phyloP scores from a whole-genome alignment of 805 yeast species.

The Cyberlindnera bimundalis region DNA sequence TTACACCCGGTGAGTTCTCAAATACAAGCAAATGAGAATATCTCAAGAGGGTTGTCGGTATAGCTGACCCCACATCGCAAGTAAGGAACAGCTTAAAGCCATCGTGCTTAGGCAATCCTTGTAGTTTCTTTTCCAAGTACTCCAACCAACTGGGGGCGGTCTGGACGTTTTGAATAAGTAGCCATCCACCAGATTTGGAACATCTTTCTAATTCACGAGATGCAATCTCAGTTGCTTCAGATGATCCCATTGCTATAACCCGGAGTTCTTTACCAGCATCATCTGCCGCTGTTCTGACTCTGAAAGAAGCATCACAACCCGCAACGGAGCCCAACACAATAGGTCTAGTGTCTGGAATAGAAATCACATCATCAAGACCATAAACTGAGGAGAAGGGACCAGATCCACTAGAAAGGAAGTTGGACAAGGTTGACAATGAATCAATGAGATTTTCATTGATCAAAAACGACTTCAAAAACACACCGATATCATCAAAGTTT shows the following conservation, averaged over 20 bases:
- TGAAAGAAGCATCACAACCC: constrained; percentile 64
- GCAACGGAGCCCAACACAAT: constrained; percentile 55
- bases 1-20: constrained; percentile 64
- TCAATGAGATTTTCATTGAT: constrained; percentile 6
- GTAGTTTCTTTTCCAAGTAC: constrained; percentile 45
- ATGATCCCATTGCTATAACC: constrained; percentile 69
- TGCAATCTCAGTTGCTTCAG: constrained; percentile 59
- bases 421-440: constrained; percentile 20
- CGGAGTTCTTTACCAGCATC: constrained; percentile 28
- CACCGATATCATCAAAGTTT: constrained; percentile 2
- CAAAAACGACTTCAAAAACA: constrained; percentile 8
- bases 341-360: constrained; percentile 29
- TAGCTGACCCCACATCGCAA: constrained; percentile 42
- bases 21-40: constrained; percentile 52
- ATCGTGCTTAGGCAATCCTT: constrained; percentile 26
- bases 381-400: constrained; percentile 34
- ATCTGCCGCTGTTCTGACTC: constrained; percentile 44
- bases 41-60: constrained; percentile 57
- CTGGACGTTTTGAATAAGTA: constrained; percentile 78
- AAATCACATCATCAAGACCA: constrained; percentile 30
- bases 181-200: constrained; percentile 56
- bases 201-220: constrained; percentile 48
- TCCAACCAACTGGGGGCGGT: constrained; percentile 65
- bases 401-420: constrained; percentile 28
- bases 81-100: constrained; percentile 64